These are phyloP conservation scores for Larix kaempferi DNA, from an alignment of 75 land plant species.

Conservation along the genomic window DNA sequence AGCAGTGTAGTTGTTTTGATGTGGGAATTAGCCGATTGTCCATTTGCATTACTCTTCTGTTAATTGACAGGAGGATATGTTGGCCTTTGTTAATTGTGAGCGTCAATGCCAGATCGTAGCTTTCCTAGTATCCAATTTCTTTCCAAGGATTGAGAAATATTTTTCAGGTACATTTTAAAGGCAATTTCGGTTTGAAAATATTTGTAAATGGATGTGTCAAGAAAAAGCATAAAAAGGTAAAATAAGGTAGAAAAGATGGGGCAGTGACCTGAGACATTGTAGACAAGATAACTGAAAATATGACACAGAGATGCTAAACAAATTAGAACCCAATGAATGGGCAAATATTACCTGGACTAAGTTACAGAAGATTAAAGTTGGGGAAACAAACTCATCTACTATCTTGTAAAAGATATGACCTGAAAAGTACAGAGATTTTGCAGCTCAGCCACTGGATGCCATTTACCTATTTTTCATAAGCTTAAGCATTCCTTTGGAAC, in stretches of 20 bases:
- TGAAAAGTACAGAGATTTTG: not conserved
- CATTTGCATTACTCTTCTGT: too few relatives aligned
- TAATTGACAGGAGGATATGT: too few relatives aligned
- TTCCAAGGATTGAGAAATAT: too few relatives aligned
- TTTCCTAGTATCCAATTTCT: too few relatives aligned
- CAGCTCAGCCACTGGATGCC: not conserved
- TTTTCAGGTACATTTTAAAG: not conserved
- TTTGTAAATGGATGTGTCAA: not conserved
- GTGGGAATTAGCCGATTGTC: too few relatives aligned
- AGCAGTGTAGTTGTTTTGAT: too few relatives aligned
- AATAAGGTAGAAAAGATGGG: not conserved
- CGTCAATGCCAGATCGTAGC: too few relatives aligned
- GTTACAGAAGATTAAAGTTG: not conserved
- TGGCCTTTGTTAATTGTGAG: too few relatives aligned
- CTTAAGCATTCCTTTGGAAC: not conserved
- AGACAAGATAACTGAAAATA: not conserved
- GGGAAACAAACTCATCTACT: not conserved
- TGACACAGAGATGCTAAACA: not conserved
- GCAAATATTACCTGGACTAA: not conserved
- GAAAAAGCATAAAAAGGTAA: not conserved
- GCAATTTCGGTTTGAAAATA: not conserved
- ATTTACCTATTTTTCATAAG: not conserved
- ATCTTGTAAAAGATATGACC: too few relatives aligned
- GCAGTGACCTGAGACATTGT: not conserved
- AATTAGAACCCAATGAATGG: not conserved